A percentile compares a stretch with the other conserved stretches of the same genome.
These are phyloP conservation scores for Metschnikowia orientalis DNA, from an alignment of 805 yeast species.

Conservation along the genomic window DNA sequence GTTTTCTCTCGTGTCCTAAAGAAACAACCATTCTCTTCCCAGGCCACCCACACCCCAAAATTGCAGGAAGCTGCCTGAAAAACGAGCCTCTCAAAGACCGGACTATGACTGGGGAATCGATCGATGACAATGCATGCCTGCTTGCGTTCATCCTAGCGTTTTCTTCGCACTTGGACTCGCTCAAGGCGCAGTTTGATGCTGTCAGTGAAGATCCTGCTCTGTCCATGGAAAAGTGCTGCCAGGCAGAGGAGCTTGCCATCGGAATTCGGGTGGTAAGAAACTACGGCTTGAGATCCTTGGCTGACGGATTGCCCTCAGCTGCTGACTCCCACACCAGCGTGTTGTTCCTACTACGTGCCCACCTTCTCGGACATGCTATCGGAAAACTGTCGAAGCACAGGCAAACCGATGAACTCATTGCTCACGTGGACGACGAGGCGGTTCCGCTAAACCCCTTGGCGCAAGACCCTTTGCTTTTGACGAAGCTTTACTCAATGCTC, in stretches of 20 bases:
- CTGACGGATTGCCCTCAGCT: conserved; percentile 14
- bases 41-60: background rate
- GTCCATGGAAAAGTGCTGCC: conserved; percentile 18
- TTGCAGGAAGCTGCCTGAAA: background rate
- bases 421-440: conserved; percentile 13
- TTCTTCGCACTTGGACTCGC: conserved; percentile 19
- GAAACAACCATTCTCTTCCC: too few relatives aligned
- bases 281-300: conserved; percentile 11
- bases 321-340: conserved; percentile 7
- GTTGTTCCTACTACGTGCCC: conserved; percentile 14
- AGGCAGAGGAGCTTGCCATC: conserved; percentile 20
- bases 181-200: conserved; percentile 9
- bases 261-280: conserved; percentile 15
- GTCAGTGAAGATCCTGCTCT: conserved; percentile 13
- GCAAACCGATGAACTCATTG: conserved; percentile 17
- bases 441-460: conserved; percentile 8
- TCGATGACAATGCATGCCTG: conserved; percentile 6
- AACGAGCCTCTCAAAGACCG: too few relatives aligned
- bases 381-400: conserved; percentile 10
- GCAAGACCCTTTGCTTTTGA: conserved; percentile 15
- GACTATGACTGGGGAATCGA: too few relatives aligned
- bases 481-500: conserved; percentile 18
- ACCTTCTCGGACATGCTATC: conserved; percentile 21
- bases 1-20: too few relatives aligned
- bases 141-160: conserved; percentile 27